These are phyloP conservation scores for Pisolithus marmoratus DNA, from an alignment of 768 basidiomycete genomes.

Conservation along the genomic window DNA sequence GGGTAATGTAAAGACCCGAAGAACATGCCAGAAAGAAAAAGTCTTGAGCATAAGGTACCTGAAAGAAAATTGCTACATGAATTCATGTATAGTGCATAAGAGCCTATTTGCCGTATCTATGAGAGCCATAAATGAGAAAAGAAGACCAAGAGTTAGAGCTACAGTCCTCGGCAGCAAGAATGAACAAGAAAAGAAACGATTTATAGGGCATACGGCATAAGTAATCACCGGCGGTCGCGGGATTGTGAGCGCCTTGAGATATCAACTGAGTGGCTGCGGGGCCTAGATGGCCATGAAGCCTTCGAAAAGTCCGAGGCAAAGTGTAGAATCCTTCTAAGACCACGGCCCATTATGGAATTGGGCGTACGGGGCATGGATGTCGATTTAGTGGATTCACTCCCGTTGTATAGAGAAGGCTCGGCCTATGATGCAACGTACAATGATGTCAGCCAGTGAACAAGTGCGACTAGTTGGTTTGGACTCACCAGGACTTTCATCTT, in stretches of 20 bases:
- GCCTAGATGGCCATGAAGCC: slow-evolving; percentile 24
- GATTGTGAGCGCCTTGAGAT: slow-evolving; percentile 16
- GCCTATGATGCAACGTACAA: slow-evolving; percentile 21
- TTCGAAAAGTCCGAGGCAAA: slow-evolving; percentile 39
- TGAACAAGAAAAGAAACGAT: background rate
- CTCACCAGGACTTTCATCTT: slow-evolving; percentile 73
- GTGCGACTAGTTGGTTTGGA: slow-evolving; percentile 11
- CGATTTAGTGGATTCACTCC: slow-evolving; percentile 54
- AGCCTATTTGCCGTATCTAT: slow-evolving; percentile 19
- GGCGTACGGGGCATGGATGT: slow-evolving; percentile 44
- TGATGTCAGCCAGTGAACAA: slow-evolving; percentile 27
- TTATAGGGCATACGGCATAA: background rate
- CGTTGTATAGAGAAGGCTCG: slow-evolving; percentile 49
- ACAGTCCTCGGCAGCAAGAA: background rate
- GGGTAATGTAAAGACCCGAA: background rate
- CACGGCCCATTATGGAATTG: slow-evolving; percentile 20
- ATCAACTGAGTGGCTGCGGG: slow-evolving; percentile 49
- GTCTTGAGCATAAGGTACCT: slow-evolving; percentile 3
- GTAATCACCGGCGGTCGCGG: slow-evolving; percentile 13
- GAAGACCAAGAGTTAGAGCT: background rate
- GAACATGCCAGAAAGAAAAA: background rate
- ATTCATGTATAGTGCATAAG: slow-evolving; percentile 13
- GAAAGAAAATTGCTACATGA: slow-evolving; percentile 25
- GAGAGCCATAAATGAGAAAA: slow-evolving; percentile 1
- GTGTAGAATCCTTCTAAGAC: slow-evolving; percentile 48